These are phyloP conservation scores for Erodium chrysanthum DNA, from an alignment of 441 rosid species.

Conservation along the genomic window DNA sequence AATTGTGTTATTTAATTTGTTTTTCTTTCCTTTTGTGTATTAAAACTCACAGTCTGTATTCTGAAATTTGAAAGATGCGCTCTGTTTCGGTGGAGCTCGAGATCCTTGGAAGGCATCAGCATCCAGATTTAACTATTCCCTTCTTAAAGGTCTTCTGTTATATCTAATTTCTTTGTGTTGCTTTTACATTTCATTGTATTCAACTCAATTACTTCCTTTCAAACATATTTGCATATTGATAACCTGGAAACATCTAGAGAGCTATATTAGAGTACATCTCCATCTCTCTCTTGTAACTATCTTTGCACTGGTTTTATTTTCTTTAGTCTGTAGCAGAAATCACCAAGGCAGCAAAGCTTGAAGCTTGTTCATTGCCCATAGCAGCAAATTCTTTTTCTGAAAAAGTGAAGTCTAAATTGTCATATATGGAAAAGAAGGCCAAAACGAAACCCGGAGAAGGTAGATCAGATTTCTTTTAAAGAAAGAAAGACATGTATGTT, in stretches of 20 bases:
- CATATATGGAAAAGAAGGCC: conserved; percentile 25
- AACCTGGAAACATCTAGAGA: too few relatives aligned
- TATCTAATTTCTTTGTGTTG: conserved; percentile 2
- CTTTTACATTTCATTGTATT: background rate
- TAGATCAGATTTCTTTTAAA: conserved; percentile 21
- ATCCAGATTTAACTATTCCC: conserved; percentile 75
- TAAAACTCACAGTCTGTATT: conserved; percentile 16
- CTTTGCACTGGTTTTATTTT: conserved; percentile 13
- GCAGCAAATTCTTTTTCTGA: conserved; percentile 39
- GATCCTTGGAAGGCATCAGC: conserved; percentile 86
- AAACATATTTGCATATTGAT: background rate
- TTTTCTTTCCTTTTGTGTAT: conserved; percentile 1
- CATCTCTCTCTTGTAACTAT: too few relatives aligned
- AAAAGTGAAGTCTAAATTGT: conserved; percentile 38
- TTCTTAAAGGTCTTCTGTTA: conserved; percentile 58
- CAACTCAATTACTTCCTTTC: background rate
- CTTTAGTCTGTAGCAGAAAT: conserved; percentile 75
- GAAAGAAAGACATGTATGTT: background rate
- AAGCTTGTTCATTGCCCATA: conserved; percentile 50
- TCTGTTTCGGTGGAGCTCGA: conserved; percentile 74
- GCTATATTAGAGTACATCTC: too few relatives aligned
- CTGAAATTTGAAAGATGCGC: conserved; percentile 53
- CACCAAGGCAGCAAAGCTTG: conserved; percentile 55
- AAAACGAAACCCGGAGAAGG: conserved; percentile 21
- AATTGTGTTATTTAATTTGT: background rate